Base-by-base conservation (phyloP, 345 rosid genomes). In the Moricandia moricandioides region DNA sequence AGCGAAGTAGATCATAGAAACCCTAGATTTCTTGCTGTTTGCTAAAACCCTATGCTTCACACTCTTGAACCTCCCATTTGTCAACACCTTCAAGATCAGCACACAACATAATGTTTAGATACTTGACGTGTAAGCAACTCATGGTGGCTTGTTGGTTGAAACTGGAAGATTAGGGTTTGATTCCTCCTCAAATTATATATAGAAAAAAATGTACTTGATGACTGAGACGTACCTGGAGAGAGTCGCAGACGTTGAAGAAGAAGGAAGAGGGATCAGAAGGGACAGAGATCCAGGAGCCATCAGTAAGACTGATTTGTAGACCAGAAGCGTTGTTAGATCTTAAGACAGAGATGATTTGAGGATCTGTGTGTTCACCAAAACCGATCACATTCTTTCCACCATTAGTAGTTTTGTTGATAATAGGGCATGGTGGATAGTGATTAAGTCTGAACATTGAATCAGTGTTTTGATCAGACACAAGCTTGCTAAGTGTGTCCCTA, bases 351-450 rank as follows among this genome's bases (percentile, higher is more conserved):
- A 93, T 78, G 79, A 93, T 88, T 47, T 93, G 98, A 71, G 97
- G 98, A 82, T 93, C 98, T 7, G 97, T 88, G 71, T 93, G 96
- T 72, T 89, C 98, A 0, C 97, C 97, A 62, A 93, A 86, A n/a
- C 97, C 97, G 26, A 89, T 84, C 74, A 72, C 74, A 72, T 78
- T 70, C 67, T 60, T 64, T n/a, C 51, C 78, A 17, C 39, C 62
- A 65, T 73, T 49, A 51, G 61, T 24, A 6, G 47, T 71, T 37
- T 45, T 62, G 35, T 69, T 55, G 34, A 68, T 13, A 31, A 45
- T 67, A 45, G 78, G 82, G 76, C 85, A 85, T 56, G 87, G 81
- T 65, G 87, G 98, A 73, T 93, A 91, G 81, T 93, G 93, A 68
- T 93, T 93, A 17, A 91, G 77, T 83, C 98, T 84, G 65, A 91